These are phyloP conservation scores for Magnolia sinica DNA, from an alignment of 164 flowering plant species.

Conservation along the genomic window DNA sequence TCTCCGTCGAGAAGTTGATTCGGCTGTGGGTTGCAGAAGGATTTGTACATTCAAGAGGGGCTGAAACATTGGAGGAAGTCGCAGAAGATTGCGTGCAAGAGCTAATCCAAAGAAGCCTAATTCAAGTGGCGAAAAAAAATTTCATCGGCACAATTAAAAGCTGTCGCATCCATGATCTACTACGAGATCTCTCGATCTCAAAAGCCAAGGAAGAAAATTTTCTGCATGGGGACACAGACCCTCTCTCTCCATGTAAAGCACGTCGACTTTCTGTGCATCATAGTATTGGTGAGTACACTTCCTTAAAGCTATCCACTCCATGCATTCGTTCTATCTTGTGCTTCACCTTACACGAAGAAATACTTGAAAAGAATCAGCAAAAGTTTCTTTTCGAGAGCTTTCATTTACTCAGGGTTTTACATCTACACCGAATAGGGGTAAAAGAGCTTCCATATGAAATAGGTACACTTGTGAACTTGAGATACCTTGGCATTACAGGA, in stretches of 20 bases:
- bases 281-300: not conserved
- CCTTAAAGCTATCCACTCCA: not conserved
- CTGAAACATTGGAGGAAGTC: not conserved
- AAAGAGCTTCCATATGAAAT: not conserved
- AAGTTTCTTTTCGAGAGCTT: not conserved
- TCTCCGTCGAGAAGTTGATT: not conserved
- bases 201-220: not conserved
- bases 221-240: not conserved
- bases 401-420: not conserved
- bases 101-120: not conserved
- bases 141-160: not conserved
- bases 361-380: not conserved
- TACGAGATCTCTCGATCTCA: not conserved
- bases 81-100: slow-evolving; percentile 2
- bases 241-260: not conserved
- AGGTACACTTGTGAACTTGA: not conserved
- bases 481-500: not conserved
- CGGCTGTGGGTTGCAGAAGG: slow-evolving; percentile 7
- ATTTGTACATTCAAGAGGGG: not conserved
- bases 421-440: not conserved
- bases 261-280: not conserved
- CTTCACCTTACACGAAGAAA: not conserved
- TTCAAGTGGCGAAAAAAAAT: not conserved
- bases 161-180: not conserved
- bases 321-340: not conserved